These are phyloP conservation scores for Raphanus hybrid DNA, from an alignment of 441 rosid genomes.

Conservation along the genomic window DNA sequence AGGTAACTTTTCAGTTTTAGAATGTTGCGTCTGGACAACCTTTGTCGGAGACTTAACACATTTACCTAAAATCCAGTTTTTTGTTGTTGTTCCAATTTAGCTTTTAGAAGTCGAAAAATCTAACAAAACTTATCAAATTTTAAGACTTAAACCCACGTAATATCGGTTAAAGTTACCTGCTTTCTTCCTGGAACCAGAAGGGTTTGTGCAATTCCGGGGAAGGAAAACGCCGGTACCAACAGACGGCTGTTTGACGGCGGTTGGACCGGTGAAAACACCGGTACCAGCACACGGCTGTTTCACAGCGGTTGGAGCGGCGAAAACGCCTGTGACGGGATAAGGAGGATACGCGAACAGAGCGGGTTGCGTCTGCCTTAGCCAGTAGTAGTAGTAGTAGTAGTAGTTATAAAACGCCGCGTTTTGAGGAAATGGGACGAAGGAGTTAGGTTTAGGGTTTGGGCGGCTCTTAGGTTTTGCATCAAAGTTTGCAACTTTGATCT, in stretches of 20 bases:
- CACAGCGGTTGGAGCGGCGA: constrained; percentile 50
- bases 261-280: constrained; percentile 48
- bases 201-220: constrained; percentile 60
- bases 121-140: neutral
- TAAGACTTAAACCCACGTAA: neutral
- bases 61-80: constrained; percentile 40
- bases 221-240: constrained; percentile 90
- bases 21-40: constrained; percentile 59
- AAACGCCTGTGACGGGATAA: constrained; percentile 30
- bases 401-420: constrained; percentile 36
- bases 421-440: constrained; percentile 28
- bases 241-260: constrained; percentile 55
- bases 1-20: constrained; percentile 44
- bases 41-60: constrained; percentile 51
- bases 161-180: constrained; percentile 43
- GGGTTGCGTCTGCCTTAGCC: constrained; percentile 42
- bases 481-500: constrained; percentile 50
- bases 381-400: constrained; percentile 25
- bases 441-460: constrained; percentile 36
- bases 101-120: neutral
- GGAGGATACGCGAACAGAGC: neutral
- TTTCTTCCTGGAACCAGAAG: constrained; percentile 57
- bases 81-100: neutral
- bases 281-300: constrained; percentile 65
- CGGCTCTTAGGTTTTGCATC: constrained; percentile 35